These are phyloP conservation scores for Hypomontagnella monticulosa DNA, from an alignment of 495 filamentous ascomycete genomes.

Conservation along the genomic window DNA sequence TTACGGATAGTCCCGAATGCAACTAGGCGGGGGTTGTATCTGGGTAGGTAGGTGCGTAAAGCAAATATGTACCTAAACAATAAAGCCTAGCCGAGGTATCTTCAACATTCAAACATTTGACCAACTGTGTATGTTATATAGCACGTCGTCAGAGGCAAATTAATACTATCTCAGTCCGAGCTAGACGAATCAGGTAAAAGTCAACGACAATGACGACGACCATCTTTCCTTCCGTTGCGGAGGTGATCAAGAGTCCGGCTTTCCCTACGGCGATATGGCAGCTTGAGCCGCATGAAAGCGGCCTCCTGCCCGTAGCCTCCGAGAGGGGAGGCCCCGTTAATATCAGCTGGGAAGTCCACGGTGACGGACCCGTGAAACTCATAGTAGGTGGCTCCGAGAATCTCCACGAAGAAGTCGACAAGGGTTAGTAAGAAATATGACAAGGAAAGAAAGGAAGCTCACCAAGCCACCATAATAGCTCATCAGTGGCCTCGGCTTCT, in stretches of 20 bases:
- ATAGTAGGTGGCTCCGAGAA: conserved; percentile 64
- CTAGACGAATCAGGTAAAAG: neutral
- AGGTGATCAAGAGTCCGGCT: conserved; percentile 54
- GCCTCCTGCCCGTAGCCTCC: conserved; percentile 67
- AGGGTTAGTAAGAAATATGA: neutral
- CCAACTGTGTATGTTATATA: no score
- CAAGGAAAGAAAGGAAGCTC: neutral
- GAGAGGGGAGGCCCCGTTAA: conserved; percentile 74
- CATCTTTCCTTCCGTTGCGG: conserved; percentile 50
- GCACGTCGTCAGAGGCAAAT: no score
- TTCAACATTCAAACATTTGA: no score
- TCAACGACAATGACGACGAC: conserved; percentile 4
- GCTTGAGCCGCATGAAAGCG: conserved; percentile 67
- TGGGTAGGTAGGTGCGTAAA: no score
- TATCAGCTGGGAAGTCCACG: conserved; percentile 82
- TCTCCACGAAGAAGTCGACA: neutral
- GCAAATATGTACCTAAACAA: no score
- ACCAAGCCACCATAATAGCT: conserved; percentile 51
- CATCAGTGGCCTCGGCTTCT: conserved; percentile 71
- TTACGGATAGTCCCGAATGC: no score
- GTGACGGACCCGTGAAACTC: conserved; percentile 72
- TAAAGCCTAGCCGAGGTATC: no score
- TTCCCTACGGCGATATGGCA: conserved; percentile 66
- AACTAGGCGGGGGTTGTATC: no score
- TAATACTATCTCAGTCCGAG: neutral